A percentile compares a stretch with the other conserved stretches of the same genome.
Evolutionary conservation across 78 protist species (phyloP).

Genomic region (Mastigamoeba balamuthi): DNA sequence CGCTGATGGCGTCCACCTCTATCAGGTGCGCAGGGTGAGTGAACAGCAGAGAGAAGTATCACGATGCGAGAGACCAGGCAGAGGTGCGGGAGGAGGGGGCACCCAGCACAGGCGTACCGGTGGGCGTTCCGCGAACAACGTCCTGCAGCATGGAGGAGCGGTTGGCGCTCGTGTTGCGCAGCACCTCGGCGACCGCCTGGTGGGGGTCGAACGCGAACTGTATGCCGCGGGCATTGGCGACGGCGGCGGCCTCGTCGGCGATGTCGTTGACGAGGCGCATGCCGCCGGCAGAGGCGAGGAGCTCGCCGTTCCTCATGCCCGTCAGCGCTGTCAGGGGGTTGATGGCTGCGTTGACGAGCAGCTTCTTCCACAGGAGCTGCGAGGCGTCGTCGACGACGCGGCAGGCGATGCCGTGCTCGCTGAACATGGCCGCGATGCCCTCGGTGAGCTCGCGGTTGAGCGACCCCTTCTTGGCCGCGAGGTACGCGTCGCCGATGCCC

Average conservation of each 20-base stretch:
- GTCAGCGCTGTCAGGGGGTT: constrained; percentile 69
- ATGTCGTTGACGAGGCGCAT: too few relatives aligned
- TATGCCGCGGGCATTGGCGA: not conserved
- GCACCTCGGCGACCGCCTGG: not conserved
- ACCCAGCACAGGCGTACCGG: constrained; percentile 9
- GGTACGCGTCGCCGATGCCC: constrained; percentile 38
- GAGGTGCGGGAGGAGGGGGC: too few relatives aligned
- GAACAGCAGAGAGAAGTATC: too few relatives aligned
- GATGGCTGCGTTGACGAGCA: constrained; percentile 63
- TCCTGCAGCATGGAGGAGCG: constrained; percentile 15
- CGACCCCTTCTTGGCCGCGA: constrained; percentile 11
- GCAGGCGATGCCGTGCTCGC: constrained; percentile 21
- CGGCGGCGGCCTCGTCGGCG: not conserved
- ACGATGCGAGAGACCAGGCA: too few relatives aligned
- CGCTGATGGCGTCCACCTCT: too few relatives aligned
- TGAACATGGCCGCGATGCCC: constrained; percentile 11
- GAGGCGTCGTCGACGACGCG: constrained; percentile 5
- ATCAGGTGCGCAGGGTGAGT: too few relatives aligned
- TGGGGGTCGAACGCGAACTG: not conserved
- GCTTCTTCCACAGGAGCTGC: constrained; percentile 43
- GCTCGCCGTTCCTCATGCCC: constrained; percentile 25
- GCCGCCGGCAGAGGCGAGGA: too few relatives aligned
- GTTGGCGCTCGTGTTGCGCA: constrained; percentile 1
- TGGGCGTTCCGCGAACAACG: not conserved
- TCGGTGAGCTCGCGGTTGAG: not conserved